These are phyloP conservation scores for Globisporangium spiculum DNA, from an alignment of 352 stramenopile genomes.

Conservation along the genomic window DNA sequence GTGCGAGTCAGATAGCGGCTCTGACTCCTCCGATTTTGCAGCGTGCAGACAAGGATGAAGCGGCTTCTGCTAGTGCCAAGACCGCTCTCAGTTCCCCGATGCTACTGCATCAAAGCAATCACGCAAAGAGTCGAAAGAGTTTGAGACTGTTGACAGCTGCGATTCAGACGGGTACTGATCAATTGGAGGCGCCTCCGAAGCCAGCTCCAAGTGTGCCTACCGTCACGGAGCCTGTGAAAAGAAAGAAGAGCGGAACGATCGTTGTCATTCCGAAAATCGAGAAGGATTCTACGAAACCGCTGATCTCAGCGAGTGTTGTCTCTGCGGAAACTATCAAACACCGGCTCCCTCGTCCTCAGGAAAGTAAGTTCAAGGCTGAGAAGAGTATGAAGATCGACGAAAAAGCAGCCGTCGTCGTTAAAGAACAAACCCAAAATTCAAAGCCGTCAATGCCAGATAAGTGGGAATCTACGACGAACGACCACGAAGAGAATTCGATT, in stretches of 20 bases:
- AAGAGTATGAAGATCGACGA: background rate
- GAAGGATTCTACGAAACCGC: conserved; percentile 6
- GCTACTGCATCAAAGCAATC: background rate
- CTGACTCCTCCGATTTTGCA: background rate
- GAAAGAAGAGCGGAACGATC: conserved; percentile 12
- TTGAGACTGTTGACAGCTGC: background rate
- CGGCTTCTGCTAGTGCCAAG: background rate
- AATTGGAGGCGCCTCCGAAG: background rate
- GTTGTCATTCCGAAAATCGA: conserved; percentile 24
- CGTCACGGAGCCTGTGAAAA: background rate
- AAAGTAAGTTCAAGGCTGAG: background rate
- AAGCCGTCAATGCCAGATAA: background rate
- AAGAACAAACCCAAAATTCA: background rate
- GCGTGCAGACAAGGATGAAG: background rate
- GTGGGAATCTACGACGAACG: background rate
- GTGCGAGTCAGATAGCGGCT: background rate
- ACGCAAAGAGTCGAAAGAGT: background rate
- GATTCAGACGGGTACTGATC: background rate
- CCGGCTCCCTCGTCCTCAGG: background rate
- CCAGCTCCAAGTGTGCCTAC: background rate
- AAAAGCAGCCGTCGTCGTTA: background rate
- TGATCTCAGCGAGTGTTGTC: background rate
- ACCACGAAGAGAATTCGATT: background rate
- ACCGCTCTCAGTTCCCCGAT: background rate
- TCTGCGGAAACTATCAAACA: background rate